These are phyloP conservation scores for Fusarium cyanostomum DNA, from an alignment of 2,329 filamentous ascomycete species.

Conservation along the genomic window DNA sequence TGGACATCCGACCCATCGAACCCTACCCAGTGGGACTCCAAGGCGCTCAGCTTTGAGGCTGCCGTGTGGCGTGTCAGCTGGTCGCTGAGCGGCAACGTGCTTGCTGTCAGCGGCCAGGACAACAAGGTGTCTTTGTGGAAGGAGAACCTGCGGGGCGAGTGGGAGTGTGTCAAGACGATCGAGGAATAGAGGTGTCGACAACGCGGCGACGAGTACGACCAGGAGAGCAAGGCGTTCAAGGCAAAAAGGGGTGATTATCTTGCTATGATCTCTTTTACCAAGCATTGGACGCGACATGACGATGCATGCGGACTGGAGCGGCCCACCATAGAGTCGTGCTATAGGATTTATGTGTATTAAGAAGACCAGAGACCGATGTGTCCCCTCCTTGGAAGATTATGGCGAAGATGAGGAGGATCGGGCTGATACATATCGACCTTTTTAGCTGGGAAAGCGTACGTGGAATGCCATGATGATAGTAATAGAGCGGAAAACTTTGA, in stretches of 20 bases:
- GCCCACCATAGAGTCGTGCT: conserved; percentile 1
- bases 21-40: conserved; percentile 81
- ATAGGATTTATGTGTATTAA: background rate
- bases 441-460: background rate
- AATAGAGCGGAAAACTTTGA: conserved; percentile 18
- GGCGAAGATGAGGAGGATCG: background rate
- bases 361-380: background rate
- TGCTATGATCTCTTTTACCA: conserved; percentile 35
- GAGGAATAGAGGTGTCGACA: conserved; percentile 70
- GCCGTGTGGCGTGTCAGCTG: conserved; percentile 97
- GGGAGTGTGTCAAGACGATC: conserved; percentile 97
- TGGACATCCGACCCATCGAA: conserved; percentile 80
- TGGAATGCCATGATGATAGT: conserved; percentile 1
- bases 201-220: conserved; percentile 74
- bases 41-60: conserved; percentile 86
- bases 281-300: conserved; percentile 25
- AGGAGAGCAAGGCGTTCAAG: conserved; percentile 50
- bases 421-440: background rate
- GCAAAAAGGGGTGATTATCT: conserved; percentile 44
- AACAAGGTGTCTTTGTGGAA: conserved; percentile 99
- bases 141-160: conserved; percentile 95
- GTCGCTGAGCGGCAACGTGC: conserved; percentile 95
- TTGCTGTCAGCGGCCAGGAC: conserved; percentile 92
- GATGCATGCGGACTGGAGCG: conserved; percentile 2
- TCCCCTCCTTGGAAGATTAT: background rate